Percentiles rank a stretch among this genome's conserved stretches.
Evolutionary conservation across 1,284 basidiomycete genomes (phyloP).

Genomic region (Puccinia coronata): DNA sequence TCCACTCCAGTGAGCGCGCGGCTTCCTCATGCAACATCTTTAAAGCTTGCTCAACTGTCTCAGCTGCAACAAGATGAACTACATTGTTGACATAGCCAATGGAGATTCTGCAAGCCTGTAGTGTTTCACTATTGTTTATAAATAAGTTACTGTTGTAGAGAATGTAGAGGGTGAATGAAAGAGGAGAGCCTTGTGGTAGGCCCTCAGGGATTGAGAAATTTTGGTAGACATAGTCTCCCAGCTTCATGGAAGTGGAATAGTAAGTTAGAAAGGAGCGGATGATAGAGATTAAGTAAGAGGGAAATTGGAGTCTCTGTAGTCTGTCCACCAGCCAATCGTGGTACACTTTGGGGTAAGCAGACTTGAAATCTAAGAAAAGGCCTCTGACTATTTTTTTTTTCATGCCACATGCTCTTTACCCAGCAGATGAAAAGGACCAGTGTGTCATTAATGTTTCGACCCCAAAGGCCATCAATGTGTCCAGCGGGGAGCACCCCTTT

Average conservation of each 20-base stretch:
- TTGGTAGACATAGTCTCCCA: conserved; percentile 6
- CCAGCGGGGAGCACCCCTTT: not conserved
- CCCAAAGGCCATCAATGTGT: conserved; percentile 1
- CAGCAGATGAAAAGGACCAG: not conserved
- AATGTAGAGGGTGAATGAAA: conserved; percentile 35
- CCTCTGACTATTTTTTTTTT: not conserved
- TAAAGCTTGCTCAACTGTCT: not conserved
- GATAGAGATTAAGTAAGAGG: not conserved
- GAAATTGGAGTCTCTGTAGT: not conserved
- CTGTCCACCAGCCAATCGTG: not conserved
- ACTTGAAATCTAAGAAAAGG: conserved; percentile 39
- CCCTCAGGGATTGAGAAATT: not conserved
- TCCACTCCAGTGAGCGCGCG: not conserved
- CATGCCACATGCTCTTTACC: not conserved
- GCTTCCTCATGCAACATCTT: not conserved
- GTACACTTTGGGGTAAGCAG: conserved; percentile 26
- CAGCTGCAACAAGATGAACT: conserved; percentile 14
- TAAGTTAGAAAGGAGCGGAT: conserved; percentile 4
- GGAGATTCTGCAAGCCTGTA: not conserved
- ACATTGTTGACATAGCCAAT: conserved; percentile 21
- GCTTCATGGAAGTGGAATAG: not conserved
- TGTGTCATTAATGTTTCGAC: not conserved
- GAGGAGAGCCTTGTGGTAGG: too few species aligned
- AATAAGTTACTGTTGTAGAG: conserved; percentile 18
- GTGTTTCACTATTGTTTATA: not conserved